Evolutionary conservation across 1,284 basidiomycete genomes (phyloP).

Genomic region (Clitocybe nebularis): DNA sequence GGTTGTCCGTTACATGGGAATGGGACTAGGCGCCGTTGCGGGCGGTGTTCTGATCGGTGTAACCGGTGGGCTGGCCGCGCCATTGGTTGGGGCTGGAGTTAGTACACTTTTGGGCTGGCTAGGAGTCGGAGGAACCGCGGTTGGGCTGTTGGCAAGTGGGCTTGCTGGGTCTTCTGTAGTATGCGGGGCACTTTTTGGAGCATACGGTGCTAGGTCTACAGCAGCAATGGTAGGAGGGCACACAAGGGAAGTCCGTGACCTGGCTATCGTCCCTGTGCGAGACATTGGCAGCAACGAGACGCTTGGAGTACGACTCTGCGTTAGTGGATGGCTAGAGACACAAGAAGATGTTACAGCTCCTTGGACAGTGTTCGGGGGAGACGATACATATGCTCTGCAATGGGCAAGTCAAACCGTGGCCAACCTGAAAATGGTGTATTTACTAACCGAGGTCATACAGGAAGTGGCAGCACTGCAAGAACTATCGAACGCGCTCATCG

Average conservation of each 20-base stretch:
- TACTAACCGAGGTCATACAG: conserved; percentile 23
- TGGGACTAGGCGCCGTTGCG: conserved; percentile 50
- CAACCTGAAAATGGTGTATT: not conserved
- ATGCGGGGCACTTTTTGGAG: conserved; percentile 56
- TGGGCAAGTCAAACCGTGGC: conserved; percentile 40
- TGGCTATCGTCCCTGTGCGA: conserved; percentile 46
- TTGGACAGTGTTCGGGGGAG: conserved; percentile 49
- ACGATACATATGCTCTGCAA: conserved; percentile 55
- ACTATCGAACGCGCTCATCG: conserved; percentile 44
- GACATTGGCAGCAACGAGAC: conserved; percentile 34
- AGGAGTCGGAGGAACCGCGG: conserved; percentile 51
- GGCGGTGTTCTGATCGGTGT: conserved; percentile 56
- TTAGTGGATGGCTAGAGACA: conserved; percentile 51
- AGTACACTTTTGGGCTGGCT: conserved; percentile 45
- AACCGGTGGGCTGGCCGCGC: conserved; percentile 54
- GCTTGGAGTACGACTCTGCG: conserved; percentile 49
- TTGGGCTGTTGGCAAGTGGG: conserved; percentile 49
- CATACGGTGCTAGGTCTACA: conserved; percentile 48
- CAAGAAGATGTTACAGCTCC: conserved; percentile 46
- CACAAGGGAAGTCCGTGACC: conserved; percentile 50
- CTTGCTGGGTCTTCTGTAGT: conserved; percentile 54
- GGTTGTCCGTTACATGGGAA: conserved; percentile 41
- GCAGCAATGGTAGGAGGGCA: conserved; percentile 48
- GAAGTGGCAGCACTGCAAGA: conserved; percentile 52
- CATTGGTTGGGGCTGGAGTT: conserved; percentile 53